phyloP scores from a whole-genome alignment of 2,329 filamentous ascomycete species.

The Aspergillus uvarum region DNA sequence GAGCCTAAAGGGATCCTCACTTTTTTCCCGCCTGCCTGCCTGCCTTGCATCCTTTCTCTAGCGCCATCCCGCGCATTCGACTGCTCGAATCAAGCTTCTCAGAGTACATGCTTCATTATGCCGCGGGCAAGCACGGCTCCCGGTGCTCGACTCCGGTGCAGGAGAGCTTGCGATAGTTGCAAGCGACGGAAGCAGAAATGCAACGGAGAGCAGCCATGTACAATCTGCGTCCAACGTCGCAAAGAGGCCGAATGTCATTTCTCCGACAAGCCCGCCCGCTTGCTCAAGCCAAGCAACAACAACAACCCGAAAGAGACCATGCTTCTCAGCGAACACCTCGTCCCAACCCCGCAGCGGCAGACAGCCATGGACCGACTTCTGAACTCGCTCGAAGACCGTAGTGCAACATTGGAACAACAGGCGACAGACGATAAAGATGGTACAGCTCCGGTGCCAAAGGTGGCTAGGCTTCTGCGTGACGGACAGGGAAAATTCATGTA shows the following conservation, averaged over 20 bases:
- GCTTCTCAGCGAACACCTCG: constrained; percentile 33
- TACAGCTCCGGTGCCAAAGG: constrained; percentile 37
- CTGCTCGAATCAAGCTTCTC: neutral
- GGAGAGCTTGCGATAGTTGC: constrained; percentile 47
- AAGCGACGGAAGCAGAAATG: constrained; percentile 54
- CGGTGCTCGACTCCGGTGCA: constrained; percentile 35
- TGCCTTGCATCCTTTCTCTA: neutral
- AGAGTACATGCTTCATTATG: constrained; percentile 18
- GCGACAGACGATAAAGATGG: constrained; percentile 34
- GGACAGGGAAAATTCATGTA: constrained; percentile 56
- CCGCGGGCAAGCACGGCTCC: constrained; percentile 32
- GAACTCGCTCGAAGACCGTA: constrained; percentile 34
- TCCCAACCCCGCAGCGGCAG: constrained; percentile 31
- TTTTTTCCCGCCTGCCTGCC: neutral
- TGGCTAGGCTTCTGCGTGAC: constrained; percentile 50
- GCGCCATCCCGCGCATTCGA: neutral
- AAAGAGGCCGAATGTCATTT: constrained; percentile 45
- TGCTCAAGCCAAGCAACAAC: constrained; percentile 30
- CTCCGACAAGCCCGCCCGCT: constrained; percentile 36
- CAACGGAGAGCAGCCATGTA: constrained; percentile 52
- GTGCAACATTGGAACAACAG: constrained; percentile 31
- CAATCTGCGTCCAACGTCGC: constrained; percentile 49
- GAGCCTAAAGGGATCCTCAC: neutral
- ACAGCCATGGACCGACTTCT: constrained; percentile 37
- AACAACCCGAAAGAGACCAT: constrained; percentile 30